Evolutionary conservation across 1,284 basidiomycete genomes (phyloP).

Genomic region (Wallemia ichthyophaga): DNA sequence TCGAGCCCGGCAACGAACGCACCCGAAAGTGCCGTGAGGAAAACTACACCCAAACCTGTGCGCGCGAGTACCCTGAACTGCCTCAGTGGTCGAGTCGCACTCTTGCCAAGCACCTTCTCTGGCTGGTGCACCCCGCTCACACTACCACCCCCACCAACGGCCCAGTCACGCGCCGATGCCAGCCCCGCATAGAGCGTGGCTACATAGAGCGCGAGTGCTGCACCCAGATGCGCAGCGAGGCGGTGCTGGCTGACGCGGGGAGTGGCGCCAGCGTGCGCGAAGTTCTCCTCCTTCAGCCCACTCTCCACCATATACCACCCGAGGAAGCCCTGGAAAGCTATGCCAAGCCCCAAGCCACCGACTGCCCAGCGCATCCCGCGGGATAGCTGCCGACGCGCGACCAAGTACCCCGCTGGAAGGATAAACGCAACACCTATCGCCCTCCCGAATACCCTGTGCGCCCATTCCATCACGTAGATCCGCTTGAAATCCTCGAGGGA

Average conservation of each 20-base stretch:
- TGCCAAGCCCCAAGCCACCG: slow-evolving; percentile 37
- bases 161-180: slow-evolving; percentile 48
- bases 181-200: slow-evolving; percentile 71
- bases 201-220: slow-evolving; percentile 65
- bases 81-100: slow-evolving; percentile 18
- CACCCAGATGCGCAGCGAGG: slow-evolving; percentile 70
- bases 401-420: slow-evolving; percentile 48
- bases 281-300: slow-evolving; percentile 52
- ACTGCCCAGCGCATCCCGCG: slow-evolving; percentile 31
- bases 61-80: slow-evolving; percentile 31
- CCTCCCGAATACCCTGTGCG: slow-evolving; percentile 74
- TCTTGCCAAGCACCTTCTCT: slow-evolving; percentile 26
- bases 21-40: slow-evolving; percentile 67
- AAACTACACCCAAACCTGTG: slow-evolving; percentile 39
- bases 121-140: slow-evolving; percentile 17
- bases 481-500: slow-evolving; percentile 69
- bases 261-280: slow-evolving; percentile 43
- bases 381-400: slow-evolving; percentile 33
- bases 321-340: slow-evolving; percentile 55
- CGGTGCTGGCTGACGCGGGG: slow-evolving; percentile 92
- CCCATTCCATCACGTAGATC: slow-evolving; percentile 98
- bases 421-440: slow-evolving; percentile 58
- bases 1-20: slow-evolving; percentile 95
- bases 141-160: slow-evolving; percentile 21
- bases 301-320: slow-evolving; percentile 99